Percentiles rank a stretch among this genome's conserved stretches.
Conservation (phyloP, 495 filamentous ascomycete genomes). For the Lasiosphaeriaceae sp. region DNA sequence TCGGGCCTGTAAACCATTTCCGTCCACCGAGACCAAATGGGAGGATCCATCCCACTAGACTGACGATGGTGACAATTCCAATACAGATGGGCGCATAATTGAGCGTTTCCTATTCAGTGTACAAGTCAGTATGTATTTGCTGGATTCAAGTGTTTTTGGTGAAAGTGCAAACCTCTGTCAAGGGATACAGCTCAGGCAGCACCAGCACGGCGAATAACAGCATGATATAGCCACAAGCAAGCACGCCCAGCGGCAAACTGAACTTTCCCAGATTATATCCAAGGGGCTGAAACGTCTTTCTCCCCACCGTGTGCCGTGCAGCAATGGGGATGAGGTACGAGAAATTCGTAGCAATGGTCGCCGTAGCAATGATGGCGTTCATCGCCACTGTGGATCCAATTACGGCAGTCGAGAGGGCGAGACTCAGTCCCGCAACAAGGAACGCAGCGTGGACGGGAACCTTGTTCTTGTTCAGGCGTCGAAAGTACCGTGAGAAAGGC, state of each 20-base stretch:
- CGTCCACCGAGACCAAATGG: constrained; percentile 20
- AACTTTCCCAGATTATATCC: constrained; percentile 27
- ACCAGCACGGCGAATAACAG: constrained; percentile 24
- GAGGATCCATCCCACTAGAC: constrained; percentile 17
- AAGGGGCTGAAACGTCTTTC: constrained; percentile 27
- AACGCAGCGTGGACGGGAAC: constrained; percentile 27
- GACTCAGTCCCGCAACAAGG: constrained; percentile 9
- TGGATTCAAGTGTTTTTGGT: background rate
- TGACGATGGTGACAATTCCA: constrained; percentile 21
- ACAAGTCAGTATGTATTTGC: background rate
- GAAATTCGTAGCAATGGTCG: constrained; percentile 32
- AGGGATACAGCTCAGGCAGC: constrained; percentile 25
- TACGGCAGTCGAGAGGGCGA: constrained; percentile 26
- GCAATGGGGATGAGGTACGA: constrained; percentile 32
- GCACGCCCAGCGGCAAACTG: constrained; percentile 8
- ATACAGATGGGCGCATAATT: constrained; percentile 31
- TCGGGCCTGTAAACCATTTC: constrained; percentile 26
- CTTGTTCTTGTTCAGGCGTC: constrained; percentile 16
- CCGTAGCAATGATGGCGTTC: constrained; percentile 29
- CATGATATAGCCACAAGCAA: constrained; percentile 16
- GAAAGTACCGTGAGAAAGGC: constrained; percentile 24
- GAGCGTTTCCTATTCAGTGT: constrained; percentile 12
- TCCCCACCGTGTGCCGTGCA: constrained; percentile 29
- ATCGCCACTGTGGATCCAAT: constrained; percentile 33
- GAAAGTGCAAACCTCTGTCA: constrained; percentile 6